phyloP scores from a whole-genome alignment of 2,329 filamentous ascomycete species.

The Endocalyx cinctus region DNA sequence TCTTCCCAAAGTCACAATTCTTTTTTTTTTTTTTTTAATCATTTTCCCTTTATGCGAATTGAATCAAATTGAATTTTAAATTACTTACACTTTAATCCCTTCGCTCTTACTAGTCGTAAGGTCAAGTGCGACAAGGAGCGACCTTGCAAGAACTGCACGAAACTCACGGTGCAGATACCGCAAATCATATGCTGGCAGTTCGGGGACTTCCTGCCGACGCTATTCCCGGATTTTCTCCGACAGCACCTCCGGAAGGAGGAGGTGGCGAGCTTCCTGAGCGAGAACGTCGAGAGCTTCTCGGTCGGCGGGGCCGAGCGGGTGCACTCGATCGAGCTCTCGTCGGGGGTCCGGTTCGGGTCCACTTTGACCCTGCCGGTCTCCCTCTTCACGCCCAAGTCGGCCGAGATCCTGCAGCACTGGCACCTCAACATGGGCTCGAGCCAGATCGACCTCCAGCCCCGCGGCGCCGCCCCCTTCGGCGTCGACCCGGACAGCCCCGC shows the following conservation, averaged over 20 bases:
- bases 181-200: slow-evolving; percentile 58
- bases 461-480: slow-evolving; percentile 45
- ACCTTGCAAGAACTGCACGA: slow-evolving; percentile 53
- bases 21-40: slow-evolving; percentile 1
- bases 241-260: slow-evolving; percentile 46
- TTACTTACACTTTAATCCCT: too few species aligned
- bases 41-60: neutral
- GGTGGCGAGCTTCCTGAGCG: slow-evolving; percentile 42
- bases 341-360: slow-evolving; percentile 39
- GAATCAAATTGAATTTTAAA: too few species aligned
- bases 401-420: slow-evolving; percentile 47
- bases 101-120: slow-evolving; percentile 42
- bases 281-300: slow-evolving; percentile 44
- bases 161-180: slow-evolving; percentile 44
- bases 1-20: neutral
- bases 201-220: slow-evolving; percentile 45
- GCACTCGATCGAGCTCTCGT: slow-evolving; percentile 41
- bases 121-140: slow-evolving; percentile 53
- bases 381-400: slow-evolving; percentile 46
- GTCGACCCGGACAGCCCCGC: slow-evolving; percentile 38
- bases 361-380: slow-evolving; percentile 44
- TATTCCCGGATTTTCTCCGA: slow-evolving; percentile 51
- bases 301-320: slow-evolving; percentile 35
- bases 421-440: slow-evolving; percentile 36
- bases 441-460: slow-evolving; percentile 35